Conservation (phyloP, 129 eudicot species). For the Escallonia rubra region DNA sequence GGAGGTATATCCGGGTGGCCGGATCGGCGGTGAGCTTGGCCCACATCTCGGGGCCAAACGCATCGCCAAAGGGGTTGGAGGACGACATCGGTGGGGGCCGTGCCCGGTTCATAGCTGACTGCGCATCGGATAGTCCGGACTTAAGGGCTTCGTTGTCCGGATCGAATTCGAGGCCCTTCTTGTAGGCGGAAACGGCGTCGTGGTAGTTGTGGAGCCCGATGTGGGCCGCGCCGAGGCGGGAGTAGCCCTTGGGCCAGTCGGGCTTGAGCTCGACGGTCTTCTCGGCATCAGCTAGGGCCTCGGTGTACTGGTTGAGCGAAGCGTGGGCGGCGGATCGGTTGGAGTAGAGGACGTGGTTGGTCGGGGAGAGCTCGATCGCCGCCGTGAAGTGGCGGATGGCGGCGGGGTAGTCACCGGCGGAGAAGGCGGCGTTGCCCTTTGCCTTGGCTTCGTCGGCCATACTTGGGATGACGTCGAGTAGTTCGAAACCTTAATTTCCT, state of each 20-base stretch:
- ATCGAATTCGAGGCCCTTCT: conserved; percentile 73
- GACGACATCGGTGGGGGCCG: conserved; percentile 16
- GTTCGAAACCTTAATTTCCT: neutral
- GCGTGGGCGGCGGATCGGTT: conserved; percentile 97
- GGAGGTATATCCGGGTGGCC: conserved; percentile 50
- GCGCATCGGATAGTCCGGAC: conserved; percentile 69
- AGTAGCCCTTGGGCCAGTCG: conserved; percentile 83
- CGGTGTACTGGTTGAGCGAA: conserved; percentile 51
- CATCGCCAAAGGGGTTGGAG: conserved; percentile 67
- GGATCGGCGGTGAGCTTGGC: conserved; percentile 77
- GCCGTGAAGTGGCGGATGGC: conserved; percentile 81
- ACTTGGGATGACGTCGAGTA: neutral
- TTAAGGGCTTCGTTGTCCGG: conserved; percentile 78
- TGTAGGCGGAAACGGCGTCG: conserved; percentile 67
- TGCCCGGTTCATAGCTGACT: conserved; percentile 10
- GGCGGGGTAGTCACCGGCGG: conserved; percentile 69
- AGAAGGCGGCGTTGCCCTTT: conserved; percentile 93
- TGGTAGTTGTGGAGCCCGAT: conserved; percentile 49
- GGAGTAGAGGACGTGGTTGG: conserved; percentile 91
- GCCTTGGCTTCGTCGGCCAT: conserved; percentile 98
- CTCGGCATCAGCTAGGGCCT: conserved; percentile 67
- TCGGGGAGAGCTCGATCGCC: conserved; percentile 73
- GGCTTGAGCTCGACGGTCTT: conserved; percentile 89
- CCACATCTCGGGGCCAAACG: conserved; percentile 98
- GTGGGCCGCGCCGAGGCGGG: conserved; percentile 85